These are phyloP conservation scores for Dioszegia hungarica DNA, from an alignment of 768 basidiomycete species.

Conservation along the genomic window DNA sequence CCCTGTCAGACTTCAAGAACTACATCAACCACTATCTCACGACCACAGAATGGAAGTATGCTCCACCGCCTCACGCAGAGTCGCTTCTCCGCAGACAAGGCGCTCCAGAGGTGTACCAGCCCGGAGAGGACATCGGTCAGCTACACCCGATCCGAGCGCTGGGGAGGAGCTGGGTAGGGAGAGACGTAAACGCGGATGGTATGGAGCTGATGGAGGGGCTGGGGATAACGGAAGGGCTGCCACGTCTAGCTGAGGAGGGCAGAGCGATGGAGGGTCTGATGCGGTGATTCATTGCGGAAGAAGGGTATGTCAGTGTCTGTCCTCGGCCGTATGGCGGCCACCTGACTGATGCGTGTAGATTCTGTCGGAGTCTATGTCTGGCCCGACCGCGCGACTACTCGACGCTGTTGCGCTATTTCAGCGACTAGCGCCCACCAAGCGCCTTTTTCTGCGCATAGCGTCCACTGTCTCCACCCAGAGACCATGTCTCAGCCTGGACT, in stretches of 20 bases:
- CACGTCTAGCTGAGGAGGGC: not conserved
- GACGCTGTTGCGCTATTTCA: too few species aligned
- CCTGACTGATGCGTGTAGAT: too few species aligned
- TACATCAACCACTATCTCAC: constrained; percentile 31
- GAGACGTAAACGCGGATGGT: constrained; percentile 8
- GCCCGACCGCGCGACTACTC: too few species aligned
- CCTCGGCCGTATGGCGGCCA: not conserved
- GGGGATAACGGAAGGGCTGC: not conserved
- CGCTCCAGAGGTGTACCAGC: constrained; percentile 7
- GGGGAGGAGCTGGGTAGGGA: constrained; percentile 19
- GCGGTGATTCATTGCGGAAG: not conserved
- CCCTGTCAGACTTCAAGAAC: constrained; percentile 19
- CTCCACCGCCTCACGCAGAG: not conserved
- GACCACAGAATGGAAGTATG: constrained; percentile 35
- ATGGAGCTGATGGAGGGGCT: constrained; percentile 1
- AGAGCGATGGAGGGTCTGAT: not conserved
- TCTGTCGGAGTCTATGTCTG: too few species aligned
- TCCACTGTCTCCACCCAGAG: not conserved
- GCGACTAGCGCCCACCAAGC: too few species aligned
- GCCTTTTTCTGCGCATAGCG: not conserved
- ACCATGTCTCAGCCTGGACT: not conserved
- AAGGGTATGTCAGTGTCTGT: not conserved
- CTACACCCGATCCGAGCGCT: constrained; percentile 23
- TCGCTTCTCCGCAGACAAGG: not conserved
- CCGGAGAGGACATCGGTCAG: not conserved